A percentile compares a stretch with the other conserved stretches of the same genome.
These are phyloP conservation scores for Mycena galopus DNA, from an alignment of 768 basidiomycete genomes.

Conservation along the genomic window DNA sequence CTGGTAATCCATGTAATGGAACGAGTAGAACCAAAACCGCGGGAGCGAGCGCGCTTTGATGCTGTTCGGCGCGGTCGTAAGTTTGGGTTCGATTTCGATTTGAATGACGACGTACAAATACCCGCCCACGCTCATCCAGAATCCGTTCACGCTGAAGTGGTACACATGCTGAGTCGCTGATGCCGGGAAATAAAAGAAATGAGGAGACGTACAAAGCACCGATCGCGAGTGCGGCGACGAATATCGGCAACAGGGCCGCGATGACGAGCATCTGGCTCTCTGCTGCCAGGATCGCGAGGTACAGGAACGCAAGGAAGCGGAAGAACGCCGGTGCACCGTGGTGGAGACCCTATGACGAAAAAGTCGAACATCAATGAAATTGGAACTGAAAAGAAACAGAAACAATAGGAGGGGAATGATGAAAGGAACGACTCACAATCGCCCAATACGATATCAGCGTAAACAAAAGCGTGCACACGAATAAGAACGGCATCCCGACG, in stretches of 20 bases:
- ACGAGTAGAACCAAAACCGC: conserved; percentile 69
- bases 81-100: background rate
- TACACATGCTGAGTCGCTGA: background rate
- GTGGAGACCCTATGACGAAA: conserved; percentile 58
- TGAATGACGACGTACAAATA: conserved; percentile 52
- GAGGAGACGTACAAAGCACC: conserved; percentile 52
- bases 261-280: conserved; percentile 66
- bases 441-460: conserved; percentile 65
- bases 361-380: background rate
- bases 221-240: conserved; percentile 71
- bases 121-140: conserved; percentile 72
- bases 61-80: background rate
- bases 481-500: conserved; percentile 67
- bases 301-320: conserved; percentile 67
- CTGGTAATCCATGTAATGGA: conserved; percentile 70
- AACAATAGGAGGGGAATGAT: no score
- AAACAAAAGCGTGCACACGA: conserved; percentile 62
- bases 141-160: conserved; percentile 59
- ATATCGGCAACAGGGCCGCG: conserved; percentile 66
- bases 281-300: conserved; percentile 65
- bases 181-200: background rate
- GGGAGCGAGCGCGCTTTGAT: conserved; percentile 67
- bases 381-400: no score
- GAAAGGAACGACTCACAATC: conserved; percentile 51
- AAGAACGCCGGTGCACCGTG: conserved; percentile 63